These are phyloP conservation scores for Dryas integrifolia DNA, from an alignment of 331 rosid genomes.

Conservation along the genomic window DNA sequence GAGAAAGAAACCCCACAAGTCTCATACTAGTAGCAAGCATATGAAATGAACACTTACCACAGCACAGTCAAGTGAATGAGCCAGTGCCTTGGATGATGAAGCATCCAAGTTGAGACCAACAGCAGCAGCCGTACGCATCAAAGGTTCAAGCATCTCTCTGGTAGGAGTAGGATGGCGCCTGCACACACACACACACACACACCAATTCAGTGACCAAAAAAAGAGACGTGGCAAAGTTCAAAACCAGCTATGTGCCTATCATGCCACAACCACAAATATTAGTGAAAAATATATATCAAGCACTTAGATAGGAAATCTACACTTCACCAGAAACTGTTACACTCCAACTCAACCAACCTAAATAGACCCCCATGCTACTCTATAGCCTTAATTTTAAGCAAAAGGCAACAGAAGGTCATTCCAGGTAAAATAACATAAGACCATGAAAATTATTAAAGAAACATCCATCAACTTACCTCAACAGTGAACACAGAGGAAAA, in stretches of 20 bases:
- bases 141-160: slow-evolving; percentile 92
- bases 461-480: slow-evolving; percentile 52
- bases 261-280: not conserved
- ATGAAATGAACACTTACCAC: slow-evolving; percentile 51
- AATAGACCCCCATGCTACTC: not conserved
- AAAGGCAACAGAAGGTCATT: not conserved
- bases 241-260: slow-evolving; percentile 1
- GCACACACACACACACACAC: slow-evolving; percentile 23
- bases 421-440: not conserved
- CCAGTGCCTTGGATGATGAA: slow-evolving; percentile 86
- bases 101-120: slow-evolving; percentile 85
- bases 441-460: not conserved
- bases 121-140: slow-evolving; percentile 83
- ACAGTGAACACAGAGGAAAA: slow-evolving; percentile 70
- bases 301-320: not conserved
- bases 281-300: not conserved
- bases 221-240: not conserved
- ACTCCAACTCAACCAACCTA: not conserved
- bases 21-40: not conserved
- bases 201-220: slow-evolving; percentile 13
- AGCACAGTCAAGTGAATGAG: slow-evolving; percentile 95
- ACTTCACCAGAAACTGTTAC: not conserved
- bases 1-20: not conserved
- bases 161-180: slow-evolving; percentile 97
- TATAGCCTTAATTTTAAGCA: not conserved